Base-by-base conservation (phyloP, 2,329 filamentous ascomycete genomes). In the Xylariaceae sp. region DNA sequence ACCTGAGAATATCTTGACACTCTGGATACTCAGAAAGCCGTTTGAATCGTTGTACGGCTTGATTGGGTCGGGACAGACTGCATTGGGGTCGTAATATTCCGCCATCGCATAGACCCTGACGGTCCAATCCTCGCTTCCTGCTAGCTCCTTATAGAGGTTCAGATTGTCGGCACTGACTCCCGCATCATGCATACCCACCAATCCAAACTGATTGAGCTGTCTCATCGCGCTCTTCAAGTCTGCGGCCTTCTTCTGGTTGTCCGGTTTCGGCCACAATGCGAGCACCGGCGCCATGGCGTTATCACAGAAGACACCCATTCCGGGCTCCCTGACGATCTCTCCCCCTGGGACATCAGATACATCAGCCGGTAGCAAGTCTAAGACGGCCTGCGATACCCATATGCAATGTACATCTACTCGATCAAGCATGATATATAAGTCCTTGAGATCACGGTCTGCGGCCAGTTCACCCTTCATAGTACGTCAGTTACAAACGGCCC, bases 1-100 rank as follows among this genome's bases (percentile, higher is more conserved):
- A 85, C 84, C 86, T 7, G 82, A 86, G 68, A 89, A 89, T 3
- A 90, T 74, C 72, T 90, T 90, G 51, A 89, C 84, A 54, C 86
- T 87, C 55, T 78, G 78, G 4, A 88, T 77, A 18, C 77, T 77
- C 54, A 89, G 75, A 56, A 79, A 78, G 0, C 78, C 80, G 57
- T 82, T 78, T 0, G 74, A 66, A 0, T 75, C 75, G 4, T 68
- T 70, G 49, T 82, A 72, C 59, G 73, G 77, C 51, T 74, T 70
- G 9, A 81, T 80, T 13, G 79, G 74, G 1, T 78, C 73, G 0
- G 80, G 79, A 60, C 87, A 89, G 66, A 84, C 86, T 0, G 82
- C 82, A 67, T 89, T 89, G 17, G 85, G 78, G 68, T 80, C 78
- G 2, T 78, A 74, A 64, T 87, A 89, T 70, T 88, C 86, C 2